phyloP scores from a whole-genome alignment of 148 eudicot genomes.

The Fagopyrum tataricum region DNA sequence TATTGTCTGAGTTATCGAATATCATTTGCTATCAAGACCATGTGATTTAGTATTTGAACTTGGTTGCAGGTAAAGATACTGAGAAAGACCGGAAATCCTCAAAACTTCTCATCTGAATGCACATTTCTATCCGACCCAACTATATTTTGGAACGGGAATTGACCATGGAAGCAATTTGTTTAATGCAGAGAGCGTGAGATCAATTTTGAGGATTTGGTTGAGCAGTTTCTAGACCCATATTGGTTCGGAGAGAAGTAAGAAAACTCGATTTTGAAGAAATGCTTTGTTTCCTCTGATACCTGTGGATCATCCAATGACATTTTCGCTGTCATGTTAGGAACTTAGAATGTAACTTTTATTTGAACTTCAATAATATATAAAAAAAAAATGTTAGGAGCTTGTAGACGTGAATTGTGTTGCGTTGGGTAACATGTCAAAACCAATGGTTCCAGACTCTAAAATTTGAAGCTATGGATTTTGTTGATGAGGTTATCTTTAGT shows the following conservation, averaged over 20 bases:
- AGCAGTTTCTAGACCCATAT: neutral
- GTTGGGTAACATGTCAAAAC: too few species aligned
- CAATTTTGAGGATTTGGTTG: neutral
- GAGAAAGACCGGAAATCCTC: neutral
- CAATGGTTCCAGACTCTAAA: too few species aligned
- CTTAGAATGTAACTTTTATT: neutral
- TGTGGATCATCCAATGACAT: slow-evolving; percentile 1
- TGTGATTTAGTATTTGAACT: neutral
- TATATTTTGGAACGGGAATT: neutral
- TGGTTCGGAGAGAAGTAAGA: neutral
- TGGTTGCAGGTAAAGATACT: neutral
- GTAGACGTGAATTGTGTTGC: too few species aligned
- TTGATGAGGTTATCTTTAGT: too few species aligned
- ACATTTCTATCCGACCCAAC: neutral
- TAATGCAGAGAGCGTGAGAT: slow-evolving; percentile 1
- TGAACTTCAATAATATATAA: neutral
- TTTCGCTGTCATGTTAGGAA: neutral
- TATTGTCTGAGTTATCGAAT: neutral
- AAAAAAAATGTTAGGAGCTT: neutral
- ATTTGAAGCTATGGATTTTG: too few species aligned
- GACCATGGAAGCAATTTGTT: neutral
- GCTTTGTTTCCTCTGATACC: slow-evolving; percentile 3
- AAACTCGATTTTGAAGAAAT: neutral
- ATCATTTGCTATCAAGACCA: neutral
- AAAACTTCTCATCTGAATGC: slow-evolving; percentile 7